Percentiles rank a stretch among this genome's conserved stretches.
Evolutionary conservation across 2,329 filamentous ascomycete genomes (phyloP).

Genomic region (Neofusicoccum sp.): DNA sequence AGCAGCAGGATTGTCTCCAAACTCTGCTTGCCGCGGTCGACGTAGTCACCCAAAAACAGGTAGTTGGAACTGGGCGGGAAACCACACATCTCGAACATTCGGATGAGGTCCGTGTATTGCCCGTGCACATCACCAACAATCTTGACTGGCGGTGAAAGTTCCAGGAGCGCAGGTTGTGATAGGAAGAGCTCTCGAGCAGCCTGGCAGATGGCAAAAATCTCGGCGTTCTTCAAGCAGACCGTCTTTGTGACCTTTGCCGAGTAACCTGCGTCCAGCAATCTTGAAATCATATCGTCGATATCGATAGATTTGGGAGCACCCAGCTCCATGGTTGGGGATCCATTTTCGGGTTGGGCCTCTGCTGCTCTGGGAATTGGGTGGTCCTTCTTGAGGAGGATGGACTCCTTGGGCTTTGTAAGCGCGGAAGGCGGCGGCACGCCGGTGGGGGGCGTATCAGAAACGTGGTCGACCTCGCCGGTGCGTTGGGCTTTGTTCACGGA

Average conservation of each 20-base stretch:
- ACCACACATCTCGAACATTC: conserved; percentile 98
- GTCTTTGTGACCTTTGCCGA: conserved; percentile 97
- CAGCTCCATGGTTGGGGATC: conserved; percentile 68
- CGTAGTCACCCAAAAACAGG: conserved; percentile 92
- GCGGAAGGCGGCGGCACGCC: conserved; percentile 53
- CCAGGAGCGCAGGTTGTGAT: conserved; percentile 85
- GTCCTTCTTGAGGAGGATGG: conserved; percentile 82
- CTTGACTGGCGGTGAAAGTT: conserved; percentile 92
- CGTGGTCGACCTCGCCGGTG: conserved; percentile 87
- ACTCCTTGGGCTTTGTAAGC: conserved; percentile 74
- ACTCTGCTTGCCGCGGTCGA: conserved; percentile 93
- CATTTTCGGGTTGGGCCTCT: conserved; percentile 41
- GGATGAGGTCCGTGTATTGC: conserved; percentile 92
- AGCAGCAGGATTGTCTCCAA: conserved; percentile 90
- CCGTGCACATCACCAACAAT: conserved; percentile 97
- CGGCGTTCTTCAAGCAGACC: conserved; percentile 94
- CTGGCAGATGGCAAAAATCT: conserved; percentile 90
- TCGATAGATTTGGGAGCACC: conserved; percentile 89
- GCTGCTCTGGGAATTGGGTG: conserved; percentile 62
- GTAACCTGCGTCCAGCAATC: conserved; percentile 90
- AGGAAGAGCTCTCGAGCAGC: conserved; percentile 86
- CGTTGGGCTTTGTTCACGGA: conserved; percentile 79
- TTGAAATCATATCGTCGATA: conserved; percentile 94
- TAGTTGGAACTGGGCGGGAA: conserved; percentile 92
- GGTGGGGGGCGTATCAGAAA: conserved; percentile 84